Evolutionary conservation across 768 basidiomycete genomes (phyloP), one percentile per base, ranked within the genome.

Genomic region (Ramaria sp.): DNA sequence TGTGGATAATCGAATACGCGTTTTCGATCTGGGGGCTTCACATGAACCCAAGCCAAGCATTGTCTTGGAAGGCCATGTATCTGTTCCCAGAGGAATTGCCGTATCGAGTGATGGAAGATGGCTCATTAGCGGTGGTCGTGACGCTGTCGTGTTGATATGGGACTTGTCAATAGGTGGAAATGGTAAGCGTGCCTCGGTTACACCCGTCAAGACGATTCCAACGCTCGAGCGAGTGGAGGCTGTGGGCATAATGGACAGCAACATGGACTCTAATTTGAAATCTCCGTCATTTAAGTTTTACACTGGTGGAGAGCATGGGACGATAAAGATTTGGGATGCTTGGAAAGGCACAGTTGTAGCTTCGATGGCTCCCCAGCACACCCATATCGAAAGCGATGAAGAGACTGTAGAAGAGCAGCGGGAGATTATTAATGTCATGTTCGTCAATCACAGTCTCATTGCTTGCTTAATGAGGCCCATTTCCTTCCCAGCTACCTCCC

Each of bases 141-240:
- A 99, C 67, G 84, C 90, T 7, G 92, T 98, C 1, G 86, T 91
- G 18, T 69, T 97, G 48, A 73, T 99, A 1, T 99, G 96, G 96
- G 88, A 98, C 62, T 72, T 96, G 28, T 63, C 56, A 41, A 51
- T n/a, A n/a, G n/a, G 41, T 48, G 66, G 68, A 18, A 83, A 79
- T 61, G 71, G 72, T 8, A 82, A 76, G 52, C 67, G 70, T 38
- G 70, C 71, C 28, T 72, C 70, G n/a, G 62, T 69, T 20, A 66
- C 70, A 22, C 30, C 47, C 36, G 73, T 78, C 20, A 88, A 83
- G 61, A 96, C 94, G 1, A 77, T 96, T 38, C 85, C 89, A 22
- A 70, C 85, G 41, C 73, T 90, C 49, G 93, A 95, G 68, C 81
- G 89, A 38, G 79, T 95, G 20, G 94, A 97, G 67, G 83, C 89